Evolutionary conservation across 768 basidiomycete genomes (phyloP).

Genomic region (Nevesoporus exiguus): DNA sequence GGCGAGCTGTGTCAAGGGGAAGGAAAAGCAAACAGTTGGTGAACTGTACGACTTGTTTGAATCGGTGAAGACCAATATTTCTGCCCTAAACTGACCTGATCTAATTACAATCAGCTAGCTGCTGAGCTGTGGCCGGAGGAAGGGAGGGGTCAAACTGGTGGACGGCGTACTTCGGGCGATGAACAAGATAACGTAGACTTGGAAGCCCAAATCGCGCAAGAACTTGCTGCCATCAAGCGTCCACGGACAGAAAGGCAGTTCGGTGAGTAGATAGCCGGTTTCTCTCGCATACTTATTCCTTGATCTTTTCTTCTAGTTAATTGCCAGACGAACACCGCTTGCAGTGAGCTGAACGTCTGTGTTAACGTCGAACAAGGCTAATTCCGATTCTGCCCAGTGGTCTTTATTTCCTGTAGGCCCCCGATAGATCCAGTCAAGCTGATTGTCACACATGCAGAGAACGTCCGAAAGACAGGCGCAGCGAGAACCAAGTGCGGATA

Average conservation of each 20-base stretch:
- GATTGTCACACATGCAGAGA: conserved; percentile 59
- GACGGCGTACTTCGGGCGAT: conserved; percentile 29
- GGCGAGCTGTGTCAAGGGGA: conserved; percentile 84
- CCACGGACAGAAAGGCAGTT: conserved; percentile 63
- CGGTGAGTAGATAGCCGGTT: conserved; percentile 39
- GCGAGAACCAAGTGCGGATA: conserved; percentile 57
- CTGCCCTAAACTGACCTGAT: background rate
- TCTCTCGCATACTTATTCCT: background rate
- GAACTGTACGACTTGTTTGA: conserved; percentile 81
- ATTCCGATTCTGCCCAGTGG: conserved; percentile 41
- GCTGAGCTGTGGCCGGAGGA: conserved; percentile 65
- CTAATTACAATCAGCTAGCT: conserved; percentile 50
- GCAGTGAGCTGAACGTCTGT: conserved; percentile 42
- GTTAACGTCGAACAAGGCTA: background rate
- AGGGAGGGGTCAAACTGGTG: conserved; percentile 23
- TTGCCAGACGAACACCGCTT: conserved; percentile 76
- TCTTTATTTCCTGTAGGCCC: conserved; percentile 76
- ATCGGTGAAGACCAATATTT: conserved; percentile 45
- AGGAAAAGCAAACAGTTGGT: conserved; percentile 71
- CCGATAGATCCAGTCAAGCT: conserved; percentile 76
- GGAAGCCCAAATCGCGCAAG: conserved; percentile 68
- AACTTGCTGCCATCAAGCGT: conserved; percentile 67
- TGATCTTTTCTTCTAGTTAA: conserved; percentile 45
- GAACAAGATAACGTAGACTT: conserved; percentile 48
- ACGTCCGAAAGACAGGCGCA: conserved; percentile 58